phyloP scores from a whole-genome alignment of 345 rosid genomes.

The Lepidium aucheri region DNA sequence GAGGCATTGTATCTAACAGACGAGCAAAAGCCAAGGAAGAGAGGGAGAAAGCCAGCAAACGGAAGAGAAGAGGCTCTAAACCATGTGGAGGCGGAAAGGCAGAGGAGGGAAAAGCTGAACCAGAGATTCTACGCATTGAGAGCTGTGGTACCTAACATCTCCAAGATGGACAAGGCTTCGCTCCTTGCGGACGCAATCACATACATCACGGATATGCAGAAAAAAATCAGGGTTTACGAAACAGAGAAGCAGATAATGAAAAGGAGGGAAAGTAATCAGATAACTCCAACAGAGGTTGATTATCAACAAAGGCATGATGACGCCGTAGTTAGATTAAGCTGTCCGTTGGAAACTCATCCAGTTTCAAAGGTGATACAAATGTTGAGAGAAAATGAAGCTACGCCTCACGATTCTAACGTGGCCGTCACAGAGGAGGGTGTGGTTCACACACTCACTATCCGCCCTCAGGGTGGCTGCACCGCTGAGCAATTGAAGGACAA shows the following conservation, averaged over 20 bases:
- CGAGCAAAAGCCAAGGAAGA: conserved; percentile 86
- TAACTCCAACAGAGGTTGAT: conserved; percentile 51
- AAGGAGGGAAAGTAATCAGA: conserved; percentile 32
- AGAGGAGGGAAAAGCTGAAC: conserved; percentile 93
- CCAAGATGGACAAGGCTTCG: conserved; percentile 96
- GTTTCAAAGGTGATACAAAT: conserved; percentile 51
- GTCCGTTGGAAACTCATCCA: conserved; percentile 73
- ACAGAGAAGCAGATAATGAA: conserved; percentile 59
- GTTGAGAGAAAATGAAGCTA: conserved; percentile 59
- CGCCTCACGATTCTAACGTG: conserved; percentile 52
- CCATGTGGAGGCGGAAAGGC: conserved; percentile 95
- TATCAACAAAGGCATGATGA: conserved; percentile 69
- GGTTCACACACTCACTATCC: conserved; percentile 66
- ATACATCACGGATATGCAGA: conserved; percentile 77
- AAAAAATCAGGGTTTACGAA: conserved; percentile 61
- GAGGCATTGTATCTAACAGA: conserved; percentile 49
- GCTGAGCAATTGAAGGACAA: conserved; percentile 84
- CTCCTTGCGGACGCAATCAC: conserved; percentile 85
- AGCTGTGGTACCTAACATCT: conserved; percentile 89
- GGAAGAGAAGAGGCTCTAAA: conserved; percentile 95
- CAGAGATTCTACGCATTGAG: conserved; percentile 91
- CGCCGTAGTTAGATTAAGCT: conserved; percentile 62
- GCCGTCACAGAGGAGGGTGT: conserved; percentile 55
- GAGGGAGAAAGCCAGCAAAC: conserved; percentile 95
- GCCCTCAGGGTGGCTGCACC: conserved; percentile 48